Evolutionary conservation across 2,329 filamentous ascomycete genomes (phyloP), one percentile per base, ranked within the genome.

Genomic region (Diaporthe citrichinensis): DNA sequence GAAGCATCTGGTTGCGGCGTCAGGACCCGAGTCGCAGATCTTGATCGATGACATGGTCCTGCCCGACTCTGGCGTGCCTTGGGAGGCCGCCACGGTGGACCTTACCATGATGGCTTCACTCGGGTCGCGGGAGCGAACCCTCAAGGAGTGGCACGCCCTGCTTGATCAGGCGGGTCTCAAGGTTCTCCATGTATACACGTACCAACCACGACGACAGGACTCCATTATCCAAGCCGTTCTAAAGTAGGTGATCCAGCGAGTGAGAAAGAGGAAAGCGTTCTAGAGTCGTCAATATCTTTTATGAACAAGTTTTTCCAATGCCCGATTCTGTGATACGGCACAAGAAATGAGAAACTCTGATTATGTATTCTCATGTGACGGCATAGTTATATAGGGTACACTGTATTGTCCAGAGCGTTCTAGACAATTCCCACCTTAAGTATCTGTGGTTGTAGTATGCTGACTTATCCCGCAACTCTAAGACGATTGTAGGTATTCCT

Each of bases 1-100:
- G 41, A 78, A 77, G 15, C 80, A 83, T 20, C 76, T 84, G 12
- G 76, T 76, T 1, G 75, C 79, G 0, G 85, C 85, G 2, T 81
- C 86, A 79, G 79, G 76, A 1, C 73, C 78, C 0, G 80, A 83
- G 6, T 86, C 85, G 0, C 78, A 80, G 20, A 81, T 88, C 31
- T 76, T 88, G 31, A 84, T 88, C 67, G 84, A 86, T 72, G 87
- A 88, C n/a, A 80, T 85, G 31, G 83, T 87, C 4, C 59, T 88
- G 12, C 84, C 85, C 1, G 78, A 85, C 39, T 77, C 61, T 4
- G 81, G 81, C 4, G 83, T 80, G 2, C 78, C 81, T 36, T 83
- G 79, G 78, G 77, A 82, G 55, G 80, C 82, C 1, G 77, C 82
- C 1, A 77, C 79, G 15, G 73, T 83, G 14, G 86, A 87, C 75